Evolutionary conservation across 768 basidiomycete species (phyloP).

Genomic region (Suillus tomentosus): DNA sequence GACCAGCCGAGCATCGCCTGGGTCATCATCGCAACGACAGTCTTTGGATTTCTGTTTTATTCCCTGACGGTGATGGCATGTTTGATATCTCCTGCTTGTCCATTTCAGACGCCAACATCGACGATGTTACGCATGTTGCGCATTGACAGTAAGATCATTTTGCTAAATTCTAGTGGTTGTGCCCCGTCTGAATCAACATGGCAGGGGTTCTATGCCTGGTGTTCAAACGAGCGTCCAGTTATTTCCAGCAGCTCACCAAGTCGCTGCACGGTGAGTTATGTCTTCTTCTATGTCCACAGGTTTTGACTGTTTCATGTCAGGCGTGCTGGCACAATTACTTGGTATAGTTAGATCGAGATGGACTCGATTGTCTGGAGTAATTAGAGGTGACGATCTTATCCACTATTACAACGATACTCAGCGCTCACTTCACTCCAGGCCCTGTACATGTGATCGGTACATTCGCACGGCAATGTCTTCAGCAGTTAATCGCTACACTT

Average conservation of each 20-base stretch:
- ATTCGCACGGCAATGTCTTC: not conserved
- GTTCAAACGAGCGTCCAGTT: not conserved
- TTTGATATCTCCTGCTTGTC: conserved; percentile 2
- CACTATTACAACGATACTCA: not conserved
- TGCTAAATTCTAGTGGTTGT: not conserved
- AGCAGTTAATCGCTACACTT: not conserved
- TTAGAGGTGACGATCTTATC: not conserved
- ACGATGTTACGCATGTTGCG: not conserved
- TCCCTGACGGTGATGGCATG: conserved; percentile 4
- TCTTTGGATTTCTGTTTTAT: conserved; percentile 5
- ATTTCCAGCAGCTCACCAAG: not conserved
- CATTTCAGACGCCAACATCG: conserved; percentile 12
- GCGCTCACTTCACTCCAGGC: not conserved
- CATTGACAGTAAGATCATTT: not conserved
- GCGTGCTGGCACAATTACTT: not conserved
- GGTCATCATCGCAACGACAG: conserved; percentile 3
- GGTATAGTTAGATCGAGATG: not conserved
- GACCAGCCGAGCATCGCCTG: not conserved
- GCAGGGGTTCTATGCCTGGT: not conserved
- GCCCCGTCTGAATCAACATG: not conserved
- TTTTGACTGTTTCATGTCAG: not conserved
- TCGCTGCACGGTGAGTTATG: not conserved
- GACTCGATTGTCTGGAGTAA: not conserved
- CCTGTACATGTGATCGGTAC: not conserved
- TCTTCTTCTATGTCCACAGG: not conserved